phyloP scores from a whole-genome alignment of 306 rosid genomes.

The Prunus armeniaca region DNA sequence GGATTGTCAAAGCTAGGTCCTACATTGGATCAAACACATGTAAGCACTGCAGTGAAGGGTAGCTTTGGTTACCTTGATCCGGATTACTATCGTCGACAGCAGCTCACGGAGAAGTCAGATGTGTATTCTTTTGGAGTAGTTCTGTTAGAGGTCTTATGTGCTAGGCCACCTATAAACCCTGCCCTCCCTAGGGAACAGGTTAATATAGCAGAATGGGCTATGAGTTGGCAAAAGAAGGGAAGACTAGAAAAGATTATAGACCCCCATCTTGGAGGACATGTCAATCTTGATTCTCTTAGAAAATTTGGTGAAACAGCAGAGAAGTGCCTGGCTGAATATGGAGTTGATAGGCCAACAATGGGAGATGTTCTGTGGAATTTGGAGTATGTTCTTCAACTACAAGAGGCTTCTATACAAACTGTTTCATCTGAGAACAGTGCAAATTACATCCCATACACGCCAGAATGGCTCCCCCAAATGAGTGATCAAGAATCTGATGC shows the following conservation, averaged over 20 bases:
- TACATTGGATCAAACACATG: conserved; percentile 39
- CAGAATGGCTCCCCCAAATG: conserved; percentile 23
- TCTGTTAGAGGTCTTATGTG: conserved; percentile 33
- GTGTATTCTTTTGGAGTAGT: conserved; percentile 39
- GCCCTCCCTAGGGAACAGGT: conserved; percentile 38
- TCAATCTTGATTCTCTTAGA: conserved; percentile 24
- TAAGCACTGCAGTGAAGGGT: conserved; percentile 42
- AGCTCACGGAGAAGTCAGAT: conserved; percentile 39
- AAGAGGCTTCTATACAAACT: conserved; percentile 24
- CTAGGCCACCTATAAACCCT: conserved; percentile 38
- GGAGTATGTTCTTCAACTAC: conserved; percentile 42
- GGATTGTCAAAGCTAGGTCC: conserved; percentile 47
- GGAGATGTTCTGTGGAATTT: conserved; percentile 40
- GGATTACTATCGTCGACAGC: conserved; percentile 36
- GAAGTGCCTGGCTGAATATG: conserved; percentile 39
- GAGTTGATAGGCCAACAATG: conserved; percentile 40
- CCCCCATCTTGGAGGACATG: conserved; percentile 22
- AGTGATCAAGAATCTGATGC: conserved; percentile 26
- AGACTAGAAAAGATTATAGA: conserved; percentile 32
- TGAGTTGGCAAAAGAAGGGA: conserved; percentile 28
- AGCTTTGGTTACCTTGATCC: conserved; percentile 43
- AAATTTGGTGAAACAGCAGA: conserved; percentile 40
- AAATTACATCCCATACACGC: conserved; percentile 19
- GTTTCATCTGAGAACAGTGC: conserved; percentile 18
- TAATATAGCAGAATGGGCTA: conserved; percentile 47